phyloP scores from a whole-genome alignment of 2,329 filamentous ascomycete genomes.

The Didymosphaeria variabile region DNA sequence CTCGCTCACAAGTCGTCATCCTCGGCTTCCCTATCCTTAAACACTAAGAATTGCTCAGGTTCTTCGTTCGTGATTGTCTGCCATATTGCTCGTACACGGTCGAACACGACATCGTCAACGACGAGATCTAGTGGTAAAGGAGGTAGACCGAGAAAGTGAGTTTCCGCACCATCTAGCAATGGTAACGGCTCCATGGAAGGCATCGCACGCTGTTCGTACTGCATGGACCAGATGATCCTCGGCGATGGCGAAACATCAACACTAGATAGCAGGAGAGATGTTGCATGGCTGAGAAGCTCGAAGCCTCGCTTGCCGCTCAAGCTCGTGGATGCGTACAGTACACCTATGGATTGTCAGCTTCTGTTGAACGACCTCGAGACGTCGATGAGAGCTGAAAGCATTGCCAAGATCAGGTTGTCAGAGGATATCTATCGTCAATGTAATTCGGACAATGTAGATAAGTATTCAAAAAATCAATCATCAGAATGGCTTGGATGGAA shows the following conservation, averaged over 20 bases:
- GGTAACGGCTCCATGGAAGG: background rate
- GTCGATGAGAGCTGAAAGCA: slow-evolving; percentile 12
- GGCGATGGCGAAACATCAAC: slow-evolving; percentile 47
- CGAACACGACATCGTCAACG: slow-evolving; percentile 76
- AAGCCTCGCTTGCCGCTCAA: slow-evolving; percentile 47
- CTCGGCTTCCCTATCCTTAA: slow-evolving; percentile 74
- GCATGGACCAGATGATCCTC: slow-evolving; percentile 61
- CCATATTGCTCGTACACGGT: slow-evolving; percentile 76
- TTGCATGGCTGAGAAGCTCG: slow-evolving; percentile 51
- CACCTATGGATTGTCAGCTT: slow-evolving; percentile 54
- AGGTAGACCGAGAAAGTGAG: slow-evolving; percentile 65
- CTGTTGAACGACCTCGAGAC: background rate
- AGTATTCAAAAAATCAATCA: slow-evolving; percentile 89
- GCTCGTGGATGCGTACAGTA: slow-evolving; percentile 65
- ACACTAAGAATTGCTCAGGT: slow-evolving; percentile 74
- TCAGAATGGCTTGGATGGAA: slow-evolving; percentile 67
- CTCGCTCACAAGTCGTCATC: slow-evolving; percentile 56
- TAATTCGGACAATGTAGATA: slow-evolving; percentile 99
- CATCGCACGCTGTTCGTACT: slow-evolving; percentile 58
- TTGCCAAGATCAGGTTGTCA: slow-evolving; percentile 82
- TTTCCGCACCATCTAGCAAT: slow-evolving; percentile 46
- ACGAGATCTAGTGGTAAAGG: slow-evolving; percentile 70
- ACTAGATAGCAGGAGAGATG: slow-evolving; percentile 54
- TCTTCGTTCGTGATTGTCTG: slow-evolving; percentile 65
- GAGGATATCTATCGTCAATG: slow-evolving; percentile 85